A percentile compares a stretch with the other conserved stretches of the same genome.
These are phyloP conservation scores for Diaporthe velutina DNA, from an alignment of 2,329 filamentous ascomycete species.

Conservation along the genomic window DNA sequence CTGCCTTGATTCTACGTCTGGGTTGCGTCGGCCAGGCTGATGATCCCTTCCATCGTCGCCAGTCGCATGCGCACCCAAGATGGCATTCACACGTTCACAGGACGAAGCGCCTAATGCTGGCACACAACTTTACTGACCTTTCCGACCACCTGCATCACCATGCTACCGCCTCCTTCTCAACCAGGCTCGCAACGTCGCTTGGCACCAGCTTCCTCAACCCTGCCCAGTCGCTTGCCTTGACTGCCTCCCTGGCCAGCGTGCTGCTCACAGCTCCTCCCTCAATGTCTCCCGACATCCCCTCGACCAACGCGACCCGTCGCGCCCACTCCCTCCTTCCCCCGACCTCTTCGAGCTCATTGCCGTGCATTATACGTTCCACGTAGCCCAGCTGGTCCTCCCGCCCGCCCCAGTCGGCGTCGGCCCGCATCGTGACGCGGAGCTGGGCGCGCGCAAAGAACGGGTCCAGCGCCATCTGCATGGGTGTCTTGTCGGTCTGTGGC, in stretches of 20 bases:
- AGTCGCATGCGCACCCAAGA: neutral
- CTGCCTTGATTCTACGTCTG: no score
- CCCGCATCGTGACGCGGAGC: slow-evolving; percentile 74
- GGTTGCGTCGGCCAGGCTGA: neutral
- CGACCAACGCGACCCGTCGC: slow-evolving; percentile 69
- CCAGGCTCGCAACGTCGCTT: slow-evolving; percentile 67
- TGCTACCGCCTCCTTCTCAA: slow-evolving; percentile 67
- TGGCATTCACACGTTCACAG: neutral
- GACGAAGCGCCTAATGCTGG: neutral
- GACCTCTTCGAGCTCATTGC: slow-evolving; percentile 59
- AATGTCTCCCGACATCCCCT: slow-evolving; percentile 58
- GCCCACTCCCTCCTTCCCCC: slow-evolving; percentile 73
- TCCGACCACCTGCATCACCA: slow-evolving; percentile 16
- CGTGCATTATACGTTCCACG: slow-evolving; percentile 61
- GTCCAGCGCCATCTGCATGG: slow-evolving; percentile 67
- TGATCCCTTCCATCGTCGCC: neutral
- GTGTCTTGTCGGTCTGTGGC: slow-evolving; percentile 41
- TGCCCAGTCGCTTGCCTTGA: slow-evolving; percentile 59
- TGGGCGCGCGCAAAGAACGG: slow-evolving; percentile 74
- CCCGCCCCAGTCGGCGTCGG: slow-evolving; percentile 71
- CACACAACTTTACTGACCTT: neutral
- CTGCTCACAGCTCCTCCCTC: slow-evolving; percentile 61
- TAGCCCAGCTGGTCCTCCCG: slow-evolving; percentile 67
- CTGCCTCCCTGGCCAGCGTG: slow-evolving; percentile 73
- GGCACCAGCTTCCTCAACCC: slow-evolving; percentile 68